Evolutionary conservation across 2,329 filamentous ascomycete genomes (phyloP).

Genomic region (Penicillium sp.): DNA sequence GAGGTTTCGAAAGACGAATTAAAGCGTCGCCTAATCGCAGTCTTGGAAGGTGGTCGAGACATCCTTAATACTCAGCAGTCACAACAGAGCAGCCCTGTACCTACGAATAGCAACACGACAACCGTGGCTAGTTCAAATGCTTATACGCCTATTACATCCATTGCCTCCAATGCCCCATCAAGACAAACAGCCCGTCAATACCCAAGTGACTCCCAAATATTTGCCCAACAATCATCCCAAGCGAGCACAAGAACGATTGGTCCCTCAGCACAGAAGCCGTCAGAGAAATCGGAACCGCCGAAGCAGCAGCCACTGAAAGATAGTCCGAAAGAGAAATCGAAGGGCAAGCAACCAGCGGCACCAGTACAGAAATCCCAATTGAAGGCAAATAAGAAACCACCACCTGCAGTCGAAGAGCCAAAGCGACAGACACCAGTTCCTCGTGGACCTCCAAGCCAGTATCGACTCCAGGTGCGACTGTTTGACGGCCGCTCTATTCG

Average conservation of each 20-base stretch:
- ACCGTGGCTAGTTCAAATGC: background rate
- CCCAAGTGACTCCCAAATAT: conserved; percentile 30
- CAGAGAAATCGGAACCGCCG: conserved; percentile 42
- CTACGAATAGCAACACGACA: conserved; percentile 4
- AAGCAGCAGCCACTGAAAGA: conserved; percentile 44
- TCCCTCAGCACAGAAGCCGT: conserved; percentile 33
- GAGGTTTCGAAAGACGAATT: conserved; percentile 67
- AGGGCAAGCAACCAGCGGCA: conserved; percentile 56
- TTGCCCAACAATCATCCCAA: conserved; percentile 32
- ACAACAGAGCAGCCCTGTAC: background rate
- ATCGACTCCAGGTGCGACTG: conserved; percentile 73
- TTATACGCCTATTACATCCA: conserved; percentile 1
- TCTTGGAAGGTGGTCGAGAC: conserved; percentile 32
- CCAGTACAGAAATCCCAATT: conserved; percentile 8
- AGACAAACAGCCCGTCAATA: conserved; percentile 2
- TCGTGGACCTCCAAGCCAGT: conserved; percentile 35
- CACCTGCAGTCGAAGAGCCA: conserved; percentile 6
- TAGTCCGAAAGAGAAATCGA: conserved; percentile 64
- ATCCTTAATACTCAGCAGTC: conserved; percentile 1
- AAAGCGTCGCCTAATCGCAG: conserved; percentile 52
- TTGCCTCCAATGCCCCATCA: conserved; percentile 15
- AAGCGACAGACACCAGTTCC: conserved; percentile 14
- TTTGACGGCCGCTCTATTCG: conserved; percentile 82
- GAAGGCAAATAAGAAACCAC: conserved; percentile 1
- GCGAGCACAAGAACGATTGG: background rate